These are phyloP conservation scores for Allantophomopsis cytisporea DNA, from an alignment of 2,329 filamentous ascomycete species.

Conservation along the genomic window DNA sequence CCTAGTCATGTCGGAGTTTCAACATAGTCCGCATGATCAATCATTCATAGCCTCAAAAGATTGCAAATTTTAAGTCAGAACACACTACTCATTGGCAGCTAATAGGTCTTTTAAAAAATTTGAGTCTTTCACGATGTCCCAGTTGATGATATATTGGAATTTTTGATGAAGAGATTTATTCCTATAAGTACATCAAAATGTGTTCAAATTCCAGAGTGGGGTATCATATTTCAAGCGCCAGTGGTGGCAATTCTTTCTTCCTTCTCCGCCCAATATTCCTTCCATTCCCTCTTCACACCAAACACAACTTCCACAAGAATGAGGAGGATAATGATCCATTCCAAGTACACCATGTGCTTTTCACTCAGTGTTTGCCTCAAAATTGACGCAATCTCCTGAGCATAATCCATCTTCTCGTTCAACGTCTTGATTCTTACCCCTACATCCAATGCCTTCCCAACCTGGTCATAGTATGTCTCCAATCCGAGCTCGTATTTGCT, in stretches of 20 bases:
- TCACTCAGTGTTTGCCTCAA: slow-evolving; percentile 80
- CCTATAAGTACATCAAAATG: too few relatives aligned
- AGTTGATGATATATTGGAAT: too few relatives aligned
- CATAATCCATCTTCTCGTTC: slow-evolving; percentile 97
- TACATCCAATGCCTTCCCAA: slow-evolving; percentile 81
- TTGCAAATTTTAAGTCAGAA: too few relatives aligned
- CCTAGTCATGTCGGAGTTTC: too few relatives aligned
- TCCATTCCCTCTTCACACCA: slow-evolving; percentile 50
- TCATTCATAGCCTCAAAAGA: too few relatives aligned
- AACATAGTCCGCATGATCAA: too few relatives aligned
- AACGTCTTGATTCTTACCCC: slow-evolving; percentile 79
- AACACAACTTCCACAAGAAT: slow-evolving; percentile 89
- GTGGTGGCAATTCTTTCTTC: neutral
- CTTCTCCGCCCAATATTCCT: slow-evolving; percentile 8
- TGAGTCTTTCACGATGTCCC: too few relatives aligned
- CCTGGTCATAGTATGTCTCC: slow-evolving; percentile 90
- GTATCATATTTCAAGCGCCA: too few relatives aligned
- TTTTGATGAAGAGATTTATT: too few relatives aligned
- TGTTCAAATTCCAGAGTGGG: too few relatives aligned
- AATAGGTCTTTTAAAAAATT: too few relatives aligned
- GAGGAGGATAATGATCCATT: slow-evolving; percentile 91
- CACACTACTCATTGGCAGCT: too few relatives aligned
- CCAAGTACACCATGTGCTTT: slow-evolving; percentile 74
- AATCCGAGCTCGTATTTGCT: slow-evolving; percentile 75
- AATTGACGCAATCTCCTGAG: slow-evolving; percentile 85